Evolutionary conservation across 2,329 filamentous ascomycete genomes (phyloP).

Genomic region (Samsoniella hepiali): DNA sequence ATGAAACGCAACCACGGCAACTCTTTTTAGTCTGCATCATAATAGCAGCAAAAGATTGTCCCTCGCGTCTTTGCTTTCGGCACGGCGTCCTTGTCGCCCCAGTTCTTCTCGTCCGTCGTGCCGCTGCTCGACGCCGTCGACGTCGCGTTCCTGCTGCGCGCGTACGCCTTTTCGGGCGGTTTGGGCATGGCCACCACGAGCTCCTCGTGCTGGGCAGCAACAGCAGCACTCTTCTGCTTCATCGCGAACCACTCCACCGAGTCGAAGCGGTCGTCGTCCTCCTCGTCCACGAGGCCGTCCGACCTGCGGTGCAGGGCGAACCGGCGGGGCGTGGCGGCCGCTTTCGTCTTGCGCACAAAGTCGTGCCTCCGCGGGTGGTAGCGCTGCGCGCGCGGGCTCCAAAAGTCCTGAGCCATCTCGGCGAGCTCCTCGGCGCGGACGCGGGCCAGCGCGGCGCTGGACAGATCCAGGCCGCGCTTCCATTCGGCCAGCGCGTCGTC

Average conservation of each 20-base stretch:
- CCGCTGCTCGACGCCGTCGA: constrained; percentile 1
- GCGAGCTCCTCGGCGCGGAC: constrained; percentile 36
- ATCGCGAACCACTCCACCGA: constrained; percentile 21
- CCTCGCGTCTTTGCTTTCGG: constrained; percentile 12
- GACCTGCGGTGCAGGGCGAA: constrained; percentile 37
- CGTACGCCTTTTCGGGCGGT: not conserved
- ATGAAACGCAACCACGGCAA: not conserved
- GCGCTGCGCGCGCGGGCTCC: constrained; percentile 34
- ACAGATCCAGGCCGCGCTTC: constrained; percentile 35
- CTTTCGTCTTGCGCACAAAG: constrained; percentile 40
- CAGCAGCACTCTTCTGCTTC: not conserved
- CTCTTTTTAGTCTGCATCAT: constrained; percentile 12
- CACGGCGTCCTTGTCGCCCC: not conserved
- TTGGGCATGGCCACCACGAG: not conserved
- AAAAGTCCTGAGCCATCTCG: constrained; percentile 43
- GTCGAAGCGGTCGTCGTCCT: constrained; percentile 39
- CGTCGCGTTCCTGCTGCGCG: constrained; percentile 1
- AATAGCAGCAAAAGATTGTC: constrained; percentile 16
- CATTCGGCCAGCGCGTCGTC: constrained; percentile 23
- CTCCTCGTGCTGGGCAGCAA: not conserved
- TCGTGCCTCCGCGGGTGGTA: constrained; percentile 38
- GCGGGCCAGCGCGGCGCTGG: constrained; percentile 29
- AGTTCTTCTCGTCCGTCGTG: not conserved
- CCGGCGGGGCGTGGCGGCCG: constrained; percentile 35
- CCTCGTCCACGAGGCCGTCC: constrained; percentile 27